phyloP scores from a whole-genome alignment of 257 asterid genomes.

The Petrea volubilis region DNA sequence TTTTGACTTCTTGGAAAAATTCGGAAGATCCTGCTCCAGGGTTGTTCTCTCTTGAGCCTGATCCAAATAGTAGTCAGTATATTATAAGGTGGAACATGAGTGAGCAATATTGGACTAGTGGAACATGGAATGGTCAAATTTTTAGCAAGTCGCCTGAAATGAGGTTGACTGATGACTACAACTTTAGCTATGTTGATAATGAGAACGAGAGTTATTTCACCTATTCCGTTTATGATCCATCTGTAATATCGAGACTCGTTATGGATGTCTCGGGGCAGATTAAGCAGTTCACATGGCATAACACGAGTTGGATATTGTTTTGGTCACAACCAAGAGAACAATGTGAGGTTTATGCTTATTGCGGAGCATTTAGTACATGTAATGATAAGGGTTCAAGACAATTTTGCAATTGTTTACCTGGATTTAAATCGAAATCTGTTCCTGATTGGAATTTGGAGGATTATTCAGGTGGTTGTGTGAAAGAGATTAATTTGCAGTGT shows the following conservation, averaged over 20 bases:
- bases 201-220: conserved; percentile 34
- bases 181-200: conserved; percentile 24
- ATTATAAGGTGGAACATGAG: conserved; percentile 39
- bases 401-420: conserved; percentile 27
- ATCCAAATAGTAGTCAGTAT: conserved; percentile 26
- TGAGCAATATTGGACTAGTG: conserved; percentile 43
- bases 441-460: conserved; percentile 29
- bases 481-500: too few species aligned
- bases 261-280: too few species aligned
- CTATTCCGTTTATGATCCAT: conserved; percentile 11
- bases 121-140: conserved; percentile 41
- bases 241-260: conserved; percentile 1
- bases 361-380: too few species aligned
- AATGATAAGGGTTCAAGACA: conserved; percentile 16
- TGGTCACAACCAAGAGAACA: conserved; percentile 30
- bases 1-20: too few species aligned
- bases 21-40: background rate
- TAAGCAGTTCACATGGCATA: conserved; percentile 26
- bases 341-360: too few species aligned
- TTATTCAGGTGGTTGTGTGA: conserved; percentile 37
- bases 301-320: conserved; percentile 22
- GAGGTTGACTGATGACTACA: conserved; percentile 5
- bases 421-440: conserved; percentile 19
- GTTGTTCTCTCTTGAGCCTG: conserved; percentile 24
- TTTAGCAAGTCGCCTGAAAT: conserved; percentile 44